phyloP scores from a whole-genome alignment of 352 stramenopile species.

The Globisporangium viniferum region DNA sequence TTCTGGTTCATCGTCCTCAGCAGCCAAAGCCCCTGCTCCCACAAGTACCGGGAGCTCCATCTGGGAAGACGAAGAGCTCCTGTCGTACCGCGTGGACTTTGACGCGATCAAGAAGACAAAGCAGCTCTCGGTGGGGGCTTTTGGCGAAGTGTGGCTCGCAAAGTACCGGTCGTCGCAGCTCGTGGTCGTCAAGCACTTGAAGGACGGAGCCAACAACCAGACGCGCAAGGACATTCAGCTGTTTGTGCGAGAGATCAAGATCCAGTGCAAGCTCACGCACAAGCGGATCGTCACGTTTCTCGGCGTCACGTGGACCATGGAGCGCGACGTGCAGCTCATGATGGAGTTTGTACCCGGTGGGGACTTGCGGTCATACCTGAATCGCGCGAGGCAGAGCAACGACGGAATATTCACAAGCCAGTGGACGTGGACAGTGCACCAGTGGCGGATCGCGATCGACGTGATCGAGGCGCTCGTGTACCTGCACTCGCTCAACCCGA shows the following conservation, averaged over 20 bases:
- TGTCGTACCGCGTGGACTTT: constrained; percentile 15
- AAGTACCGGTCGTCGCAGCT: constrained; percentile 11
- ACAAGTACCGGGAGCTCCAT: constrained; percentile 1
- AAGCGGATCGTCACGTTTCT: constrained; percentile 20
- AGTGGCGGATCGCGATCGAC: constrained; percentile 42
- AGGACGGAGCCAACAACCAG: constrained; percentile 1
- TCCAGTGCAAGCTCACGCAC: constrained; percentile 12
- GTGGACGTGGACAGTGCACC: constrained; percentile 41
- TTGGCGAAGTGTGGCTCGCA: constrained; percentile 25
- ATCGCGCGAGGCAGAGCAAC: not conserved
- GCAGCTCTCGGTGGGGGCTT: constrained; percentile 18
- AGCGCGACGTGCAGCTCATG: constrained; percentile 17
- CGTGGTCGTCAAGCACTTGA: constrained; percentile 13
- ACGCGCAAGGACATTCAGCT: constrained; percentile 2
- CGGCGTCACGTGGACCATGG: constrained; percentile 21
- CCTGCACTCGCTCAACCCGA: constrained; percentile 38
- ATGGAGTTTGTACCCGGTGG: constrained; percentile 22
- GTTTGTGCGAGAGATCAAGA: constrained; percentile 16
- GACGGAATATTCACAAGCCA: constrained; percentile 24
- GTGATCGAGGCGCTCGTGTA: constrained; percentile 48
- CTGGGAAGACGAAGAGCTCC: constrained; percentile 10
- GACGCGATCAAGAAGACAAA: constrained; percentile 8
- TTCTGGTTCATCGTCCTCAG: not conserved
- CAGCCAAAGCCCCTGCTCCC: not conserved
- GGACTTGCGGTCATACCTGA: constrained; percentile 14